Evolutionary conservation across 805 yeast genomes (phyloP).

Genomic region (Pichia rugopelliculosa): DNA sequence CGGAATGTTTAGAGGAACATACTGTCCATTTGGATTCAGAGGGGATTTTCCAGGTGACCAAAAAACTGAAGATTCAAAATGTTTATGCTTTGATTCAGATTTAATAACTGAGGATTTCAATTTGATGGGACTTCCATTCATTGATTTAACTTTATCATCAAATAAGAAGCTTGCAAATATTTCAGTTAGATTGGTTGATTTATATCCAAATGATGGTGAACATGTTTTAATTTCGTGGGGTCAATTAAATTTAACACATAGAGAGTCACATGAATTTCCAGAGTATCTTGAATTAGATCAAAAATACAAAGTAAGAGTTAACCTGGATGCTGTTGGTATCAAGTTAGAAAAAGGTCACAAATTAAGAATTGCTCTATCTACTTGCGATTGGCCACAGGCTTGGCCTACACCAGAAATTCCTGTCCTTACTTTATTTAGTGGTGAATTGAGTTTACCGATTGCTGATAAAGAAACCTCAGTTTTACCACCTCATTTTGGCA

Average conservation of each 20-base stretch:
- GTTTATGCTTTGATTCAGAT: slow-evolving; percentile 31
- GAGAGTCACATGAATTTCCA: slow-evolving; percentile 37
- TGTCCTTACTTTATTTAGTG: slow-evolving; percentile 28
- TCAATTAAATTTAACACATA: slow-evolving; percentile 35
- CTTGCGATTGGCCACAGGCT: slow-evolving; percentile 42
- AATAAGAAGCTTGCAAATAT: slow-evolving; percentile 34
- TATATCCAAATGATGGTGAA: slow-evolving; percentile 33
- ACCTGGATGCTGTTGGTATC: slow-evolving; percentile 36
- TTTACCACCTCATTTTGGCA: slow-evolving; percentile 22
- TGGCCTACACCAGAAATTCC: slow-evolving; percentile 41
- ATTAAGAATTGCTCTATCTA: slow-evolving; percentile 34
- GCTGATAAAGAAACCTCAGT: slow-evolving; percentile 15
- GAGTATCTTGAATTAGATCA: slow-evolving; percentile 26
- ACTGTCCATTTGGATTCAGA: slow-evolving; percentile 39
- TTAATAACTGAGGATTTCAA: slow-evolving; percentile 20
- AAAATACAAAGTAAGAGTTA: slow-evolving; percentile 29
- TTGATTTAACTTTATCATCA: slow-evolving; percentile 28
- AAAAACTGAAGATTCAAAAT: slow-evolving; percentile 34
- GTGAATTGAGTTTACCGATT: slow-evolving; percentile 27
- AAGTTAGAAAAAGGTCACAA: slow-evolving; percentile 31
- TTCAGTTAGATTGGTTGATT: slow-evolving; percentile 34
- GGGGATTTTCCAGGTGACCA: slow-evolving; percentile 43
- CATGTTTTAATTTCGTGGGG: slow-evolving; percentile 40
- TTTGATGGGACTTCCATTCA: slow-evolving; percentile 33
- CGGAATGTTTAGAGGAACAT: slow-evolving; percentile 39